phyloP scores from a whole-genome alignment of 2,329 filamentous ascomycete genomes.

The Pezicula neosporulosa region DNA sequence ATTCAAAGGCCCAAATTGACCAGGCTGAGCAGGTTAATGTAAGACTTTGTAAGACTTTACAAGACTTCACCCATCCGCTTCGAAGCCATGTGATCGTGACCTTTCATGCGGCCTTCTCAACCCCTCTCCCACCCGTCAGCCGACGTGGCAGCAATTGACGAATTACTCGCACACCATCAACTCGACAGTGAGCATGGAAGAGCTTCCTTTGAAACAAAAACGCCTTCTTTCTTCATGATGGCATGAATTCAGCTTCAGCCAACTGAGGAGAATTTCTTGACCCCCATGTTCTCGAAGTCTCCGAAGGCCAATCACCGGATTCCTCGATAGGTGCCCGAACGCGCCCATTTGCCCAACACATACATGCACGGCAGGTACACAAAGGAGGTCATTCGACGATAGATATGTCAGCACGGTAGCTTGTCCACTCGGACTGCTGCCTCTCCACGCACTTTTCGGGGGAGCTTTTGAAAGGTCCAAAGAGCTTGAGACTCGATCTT shows the following conservation, averaged over 20 bases:
- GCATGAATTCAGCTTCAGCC: neutral
- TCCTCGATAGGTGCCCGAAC: conserved; percentile 9
- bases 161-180: conserved; percentile 12
- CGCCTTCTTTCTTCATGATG: too few species aligned
- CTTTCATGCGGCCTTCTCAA: conserved; percentile 5
- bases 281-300: conserved; percentile 4
- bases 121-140: conserved; percentile 1
- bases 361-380: conserved; percentile 9
- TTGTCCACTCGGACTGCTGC: conserved; percentile 8
- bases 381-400: conserved; percentile 15
- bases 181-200: neutral
- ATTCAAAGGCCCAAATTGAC: conserved; percentile 1
- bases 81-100: conserved; percentile 4
- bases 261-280: conserved; percentile 4
- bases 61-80: neutral
- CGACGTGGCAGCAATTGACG: conserved; percentile 15
- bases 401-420: neutral
- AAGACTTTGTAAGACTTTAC: conserved; percentile 1
- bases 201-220: conserved; percentile 7
- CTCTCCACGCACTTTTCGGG: neutral
- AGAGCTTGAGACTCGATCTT: too few species aligned
- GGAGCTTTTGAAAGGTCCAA: too few species aligned
- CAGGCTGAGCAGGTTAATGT: conserved; percentile 4
- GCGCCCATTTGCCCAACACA: neutral
- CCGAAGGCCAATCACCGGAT: conserved; percentile 7